phyloP scores from a whole-genome alignment of 345 rosid genomes.

The Salix dunnii region DNA sequence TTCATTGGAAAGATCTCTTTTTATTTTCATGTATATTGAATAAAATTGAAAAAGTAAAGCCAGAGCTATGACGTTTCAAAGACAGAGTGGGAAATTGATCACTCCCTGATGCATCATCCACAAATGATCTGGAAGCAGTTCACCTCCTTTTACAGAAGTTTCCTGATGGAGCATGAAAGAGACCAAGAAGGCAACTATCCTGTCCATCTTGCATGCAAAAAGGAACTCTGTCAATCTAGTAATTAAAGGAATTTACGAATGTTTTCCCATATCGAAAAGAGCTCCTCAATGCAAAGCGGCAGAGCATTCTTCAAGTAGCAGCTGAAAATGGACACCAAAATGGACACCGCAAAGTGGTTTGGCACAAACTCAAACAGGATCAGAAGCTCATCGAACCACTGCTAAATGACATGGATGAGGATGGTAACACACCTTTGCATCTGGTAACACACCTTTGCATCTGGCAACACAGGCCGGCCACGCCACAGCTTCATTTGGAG shows the following conservation, averaged over 20 bases:
- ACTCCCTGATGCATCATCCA: conserved; percentile 11
- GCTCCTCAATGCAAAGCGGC: not conserved
- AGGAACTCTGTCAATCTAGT: not conserved
- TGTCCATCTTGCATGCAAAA: not conserved
- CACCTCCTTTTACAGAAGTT: not conserved
- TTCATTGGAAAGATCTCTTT: not conserved
- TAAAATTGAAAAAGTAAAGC: not conserved
- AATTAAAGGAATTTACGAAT: not conserved
- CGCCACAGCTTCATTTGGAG: not conserved
- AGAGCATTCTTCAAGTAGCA: not conserved
- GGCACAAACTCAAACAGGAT: not conserved
- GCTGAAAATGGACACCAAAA: not conserved
- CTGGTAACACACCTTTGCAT: not conserved
- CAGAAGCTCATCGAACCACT: not conserved
- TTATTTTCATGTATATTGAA: conserved; percentile 12
- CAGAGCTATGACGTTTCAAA: conserved; percentile 8
- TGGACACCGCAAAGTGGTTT: not conserved
- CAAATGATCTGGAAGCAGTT: not conserved
- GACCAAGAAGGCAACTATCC: not conserved
- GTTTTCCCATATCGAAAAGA: not conserved
- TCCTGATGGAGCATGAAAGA: not conserved
- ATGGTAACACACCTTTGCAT: not conserved
- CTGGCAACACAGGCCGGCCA: not conserved
- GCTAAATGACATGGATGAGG: not conserved
- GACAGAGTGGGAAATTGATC: conserved; percentile 17